Evolutionary conservation across 202 grass and related monocot species (phyloP).

Genomic region (Schoenoplectus tabernaemontani): DNA sequence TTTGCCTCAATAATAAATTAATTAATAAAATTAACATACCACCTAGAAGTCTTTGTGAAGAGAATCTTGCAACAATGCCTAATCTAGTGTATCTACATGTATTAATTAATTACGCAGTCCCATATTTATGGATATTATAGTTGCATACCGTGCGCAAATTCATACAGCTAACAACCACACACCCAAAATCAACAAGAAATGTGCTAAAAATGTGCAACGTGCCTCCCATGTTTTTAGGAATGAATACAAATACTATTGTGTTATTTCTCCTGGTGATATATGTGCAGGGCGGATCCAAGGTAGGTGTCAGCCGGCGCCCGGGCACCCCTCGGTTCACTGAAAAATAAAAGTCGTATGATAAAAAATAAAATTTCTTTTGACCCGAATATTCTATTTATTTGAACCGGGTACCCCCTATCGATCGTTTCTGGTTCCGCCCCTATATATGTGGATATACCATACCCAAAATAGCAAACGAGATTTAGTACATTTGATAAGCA

Average conservation of each 20-base stretch:
- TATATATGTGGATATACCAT: not conserved
- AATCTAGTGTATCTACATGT: not conserved
- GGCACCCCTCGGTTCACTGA: too few species aligned
- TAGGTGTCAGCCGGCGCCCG: too few species aligned
- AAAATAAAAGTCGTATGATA: too few species aligned
- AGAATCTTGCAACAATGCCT: not conserved
- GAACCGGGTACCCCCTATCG: too few species aligned
- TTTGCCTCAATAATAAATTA: conserved; percentile 11
- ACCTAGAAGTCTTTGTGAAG: not conserved
- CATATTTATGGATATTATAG: not conserved
- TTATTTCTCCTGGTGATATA: not conserved
- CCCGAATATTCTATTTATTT: too few species aligned
- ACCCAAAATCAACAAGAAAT: conserved; percentile 1
- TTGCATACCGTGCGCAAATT: not conserved
- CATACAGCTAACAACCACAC: not conserved
- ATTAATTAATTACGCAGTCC: not conserved
- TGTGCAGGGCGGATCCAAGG: too few species aligned
- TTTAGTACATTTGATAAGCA: not conserved
- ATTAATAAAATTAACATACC: not conserved
- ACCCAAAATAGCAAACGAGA: not conserved
- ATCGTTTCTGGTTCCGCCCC: too few species aligned
- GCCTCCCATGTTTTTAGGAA: not conserved
- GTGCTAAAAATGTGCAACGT: not conserved
- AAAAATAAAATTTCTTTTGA: too few species aligned
- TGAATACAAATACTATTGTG: not conserved